These are phyloP conservation scores for Candida sanyaensis DNA, from an alignment of 1,139 yeast genomes.

Conservation along the genomic window DNA sequence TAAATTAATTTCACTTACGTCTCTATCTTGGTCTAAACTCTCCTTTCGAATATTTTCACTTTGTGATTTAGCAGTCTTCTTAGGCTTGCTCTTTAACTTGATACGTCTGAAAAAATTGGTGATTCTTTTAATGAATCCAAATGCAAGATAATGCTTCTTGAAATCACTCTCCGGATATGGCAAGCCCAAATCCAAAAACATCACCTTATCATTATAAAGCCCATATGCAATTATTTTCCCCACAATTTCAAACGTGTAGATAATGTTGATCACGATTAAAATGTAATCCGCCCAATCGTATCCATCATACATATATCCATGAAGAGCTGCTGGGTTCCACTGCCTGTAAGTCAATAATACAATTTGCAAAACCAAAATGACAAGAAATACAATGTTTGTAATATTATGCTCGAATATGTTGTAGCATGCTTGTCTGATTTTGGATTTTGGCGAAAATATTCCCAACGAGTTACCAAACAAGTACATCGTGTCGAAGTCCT, in stretches of 20 bases:
- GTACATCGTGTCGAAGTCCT: constrained; percentile 16
- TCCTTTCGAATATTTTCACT: background rate
- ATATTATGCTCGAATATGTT: constrained; percentile 22
- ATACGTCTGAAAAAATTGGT: constrained; percentile 1
- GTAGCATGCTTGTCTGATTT: constrained; percentile 33
- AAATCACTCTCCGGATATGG: constrained; percentile 28
- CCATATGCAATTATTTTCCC: constrained; percentile 74
- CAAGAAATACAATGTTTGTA: constrained; percentile 26
- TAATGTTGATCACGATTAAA: constrained; percentile 51
- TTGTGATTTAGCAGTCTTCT: background rate
- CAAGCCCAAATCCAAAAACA: constrained; percentile 53
- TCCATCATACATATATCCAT: constrained; percentile 39
- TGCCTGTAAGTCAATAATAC: constrained; percentile 47
- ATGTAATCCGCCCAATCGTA: constrained; percentile 60
- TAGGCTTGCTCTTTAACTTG: background rate
- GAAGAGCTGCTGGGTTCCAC: constrained; percentile 42
- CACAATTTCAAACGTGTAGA: constrained; percentile 64
- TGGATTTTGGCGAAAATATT: constrained; percentile 33
- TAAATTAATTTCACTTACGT: constrained; percentile 21
- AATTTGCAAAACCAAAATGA: constrained; percentile 44
- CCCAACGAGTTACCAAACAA: constrained; percentile 42
- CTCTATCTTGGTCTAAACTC: constrained; percentile 18
- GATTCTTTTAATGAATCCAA: constrained; percentile 1
- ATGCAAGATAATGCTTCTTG: constrained; percentile 8
- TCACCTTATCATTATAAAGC: constrained; percentile 63